Base-by-base conservation (phyloP, 2,329 filamentous ascomycete species). In the Pseudogymnoascus sp. region DNA sequence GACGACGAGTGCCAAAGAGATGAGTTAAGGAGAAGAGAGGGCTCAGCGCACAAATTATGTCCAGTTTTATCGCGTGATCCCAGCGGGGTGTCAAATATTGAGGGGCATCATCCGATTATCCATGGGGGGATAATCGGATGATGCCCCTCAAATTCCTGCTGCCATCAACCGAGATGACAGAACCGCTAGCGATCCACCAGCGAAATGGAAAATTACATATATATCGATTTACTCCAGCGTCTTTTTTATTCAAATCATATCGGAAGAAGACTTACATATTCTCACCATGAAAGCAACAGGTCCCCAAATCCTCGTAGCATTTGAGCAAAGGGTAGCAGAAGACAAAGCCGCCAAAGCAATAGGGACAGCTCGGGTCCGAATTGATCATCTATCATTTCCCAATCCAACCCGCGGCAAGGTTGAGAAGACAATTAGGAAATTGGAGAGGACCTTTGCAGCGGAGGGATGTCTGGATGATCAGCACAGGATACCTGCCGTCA, bases 321-420 rank as follows among this genome's bases (percentile, higher is more conserved):
- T 38, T 14, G 20, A 63, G 18, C 28, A 25, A 58, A 61, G 60
- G 39, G 28, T 61, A 36, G n/a, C 41, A 22, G 22, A 41, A 14
- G 36, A 30, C 28, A 18, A 61, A 58, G 30, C 25, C 25, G 33
- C 25, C 60, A 7, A 57, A 58, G 60, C 60, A 53, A 43, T 63
- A 50, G 33, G 60, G 58, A 15, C 59, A 53, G 62, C 61, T 30
- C 59, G 15, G 57, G 61, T 64, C 15, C 60, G 36, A 20, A 62
- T 65, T 61, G 15, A n/a, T 59, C 50, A 64, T 53, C 59, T 65
- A 30, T 36, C 62, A 20, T 65, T 65, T 47, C 61, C 50, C 57
- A 11, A 65, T 38, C 61, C 47, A 43, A 59, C n/a, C 43, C 58
- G 59, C 60, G 30, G 53, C 14, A 58, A 63, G 20, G 37, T 62